A percentile compares a stretch with the other conserved stretches of the same genome.
These are phyloP conservation scores for Polytrichum commune DNA, from an alignment of 225 moss, liverwort and hornwort species.

Conservation along the genomic window DNA sequence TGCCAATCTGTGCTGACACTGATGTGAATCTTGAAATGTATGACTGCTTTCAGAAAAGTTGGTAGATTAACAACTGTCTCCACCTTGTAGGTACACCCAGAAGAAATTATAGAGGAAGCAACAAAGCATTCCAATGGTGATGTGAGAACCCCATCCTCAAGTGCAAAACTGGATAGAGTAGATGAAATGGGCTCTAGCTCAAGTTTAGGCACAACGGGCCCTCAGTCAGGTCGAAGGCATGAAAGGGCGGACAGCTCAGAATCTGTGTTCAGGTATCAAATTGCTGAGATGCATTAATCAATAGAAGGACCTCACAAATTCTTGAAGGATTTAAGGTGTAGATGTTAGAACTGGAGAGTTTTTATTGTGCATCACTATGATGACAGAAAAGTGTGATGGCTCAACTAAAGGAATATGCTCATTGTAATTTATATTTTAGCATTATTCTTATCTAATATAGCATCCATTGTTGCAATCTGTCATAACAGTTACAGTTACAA, in stretches of 20 bases:
- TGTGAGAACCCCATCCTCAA: conserved; percentile 36
- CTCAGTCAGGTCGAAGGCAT: conserved; percentile 55
- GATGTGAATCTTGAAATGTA: too few species aligned
- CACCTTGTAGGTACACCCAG: conserved; percentile 38
- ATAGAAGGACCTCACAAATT: too few species aligned
- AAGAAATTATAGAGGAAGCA: conserved; percentile 52
- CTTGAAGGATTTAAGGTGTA: too few species aligned
- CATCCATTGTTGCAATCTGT: neutral
- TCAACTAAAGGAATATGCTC: too few species aligned
- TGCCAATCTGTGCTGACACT: too few species aligned
- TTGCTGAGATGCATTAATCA: too few species aligned
- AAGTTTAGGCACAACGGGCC: conserved; percentile 41
- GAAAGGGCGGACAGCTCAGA: conserved; percentile 92
- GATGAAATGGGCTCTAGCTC: conserved; percentile 58
- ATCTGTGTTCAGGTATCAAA: conserved; percentile 70
- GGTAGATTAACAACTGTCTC: neutral
- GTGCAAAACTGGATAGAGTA: conserved; percentile 36
- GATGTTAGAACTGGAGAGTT: too few species aligned
- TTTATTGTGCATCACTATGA: too few species aligned
- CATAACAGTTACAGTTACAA: conserved; percentile 35
- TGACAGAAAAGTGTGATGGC: too few species aligned
- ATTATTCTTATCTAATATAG: too few species aligned
- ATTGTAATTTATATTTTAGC: too few species aligned
- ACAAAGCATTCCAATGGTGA: conserved; percentile 36
- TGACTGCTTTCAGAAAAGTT: too few species aligned